These are phyloP conservation scores for Trichophyton simii DNA, from an alignment of 2,329 filamentous ascomycete genomes.

Conservation along the genomic window DNA sequence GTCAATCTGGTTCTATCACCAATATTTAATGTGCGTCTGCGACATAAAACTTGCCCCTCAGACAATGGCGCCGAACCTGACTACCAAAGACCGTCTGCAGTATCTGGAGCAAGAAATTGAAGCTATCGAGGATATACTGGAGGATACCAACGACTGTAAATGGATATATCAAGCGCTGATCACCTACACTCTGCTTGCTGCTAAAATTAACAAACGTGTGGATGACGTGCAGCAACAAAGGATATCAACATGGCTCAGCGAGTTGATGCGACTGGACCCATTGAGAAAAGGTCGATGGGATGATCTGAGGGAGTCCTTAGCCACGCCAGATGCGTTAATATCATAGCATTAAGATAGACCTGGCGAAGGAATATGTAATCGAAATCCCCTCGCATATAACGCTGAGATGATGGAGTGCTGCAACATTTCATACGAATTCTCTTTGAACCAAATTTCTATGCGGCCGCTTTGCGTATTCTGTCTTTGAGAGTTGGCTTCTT, in stretches of 20 bases:
- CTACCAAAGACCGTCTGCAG: constrained; percentile 45
- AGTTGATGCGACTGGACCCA: constrained; percentile 58
- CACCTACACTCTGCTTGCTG: constrained; percentile 54
- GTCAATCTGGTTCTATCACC: constrained; percentile 94
- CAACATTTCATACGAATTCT: background rate
- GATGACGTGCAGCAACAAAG: constrained; percentile 33
- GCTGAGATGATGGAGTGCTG: background rate
- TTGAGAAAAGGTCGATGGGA: constrained; percentile 63
- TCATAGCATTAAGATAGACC: background rate
- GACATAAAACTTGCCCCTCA: constrained; percentile 34
- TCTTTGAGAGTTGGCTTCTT: too few relatives aligned
- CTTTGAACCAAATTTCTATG: too few relatives aligned
- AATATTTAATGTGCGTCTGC: constrained; percentile 65
- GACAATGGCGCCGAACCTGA: constrained; percentile 54
- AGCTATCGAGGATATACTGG: constrained; percentile 55
- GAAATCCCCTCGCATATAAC: background rate
- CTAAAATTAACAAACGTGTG: constrained; percentile 38
- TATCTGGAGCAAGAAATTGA: constrained; percentile 61
- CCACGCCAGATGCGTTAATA: background rate
- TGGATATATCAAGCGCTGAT: constrained; percentile 84
- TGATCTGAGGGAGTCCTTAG: constrained; percentile 47
- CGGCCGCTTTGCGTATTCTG: too few relatives aligned
- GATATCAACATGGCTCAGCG: constrained; percentile 47
- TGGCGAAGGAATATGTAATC: background rate
- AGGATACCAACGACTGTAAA: constrained; percentile 60